Base-by-base conservation (phyloP, 2,329 filamentous ascomycete species). In the Dactylellina haptotyla region DNA sequence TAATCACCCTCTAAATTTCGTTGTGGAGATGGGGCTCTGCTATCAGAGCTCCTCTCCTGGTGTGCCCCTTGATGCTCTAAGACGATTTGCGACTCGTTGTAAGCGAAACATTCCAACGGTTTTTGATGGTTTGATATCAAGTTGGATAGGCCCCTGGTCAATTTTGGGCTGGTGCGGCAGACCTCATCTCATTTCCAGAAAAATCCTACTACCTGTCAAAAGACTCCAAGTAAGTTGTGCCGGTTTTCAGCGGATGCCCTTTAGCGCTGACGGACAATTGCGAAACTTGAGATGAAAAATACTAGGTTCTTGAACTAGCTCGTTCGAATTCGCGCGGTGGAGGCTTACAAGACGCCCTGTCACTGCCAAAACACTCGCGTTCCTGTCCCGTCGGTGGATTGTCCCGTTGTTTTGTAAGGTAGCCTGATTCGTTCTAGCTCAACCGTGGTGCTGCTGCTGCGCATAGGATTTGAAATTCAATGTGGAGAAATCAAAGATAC, bases 211-310 rank as follows among this genome's bases (percentile, higher is more conserved):
- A 58, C 8, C 16, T 12, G 12, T 26, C 26, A 23, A 39, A 41
- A 56, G n/a, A 4, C 53, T 43, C 43, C 32, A 26, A 50, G 43
- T 48, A n/a, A n/a, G 50, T 54, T 50, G 56, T 48, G 39, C 62
- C 62, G 62, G 51, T 57, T 66, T 66, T 43, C 51, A 58, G 50
- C 62, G 62, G 62, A 46, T 46, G 39, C 34, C n/a, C 50, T 66
- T 59, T 67, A 67, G 63, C 45, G 53, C 63, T 59, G 56, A 67
- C 63, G 41, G 63, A 16, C 14, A 39, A 58, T 67, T 67, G 63
- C 63, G 63, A 67, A 66, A 66, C 53, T 67, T 67, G 53, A 67
- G 63, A 67, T 46, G 63, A 67, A 67, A 67, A 57, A 28, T 14
- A 50, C 20, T 25, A 48, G 18, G 26, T 41, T 18, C 26, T 39